Conservation (phyloP, 1,284 basidiomycete species). For the Ganoderma multipileum region DNA sequence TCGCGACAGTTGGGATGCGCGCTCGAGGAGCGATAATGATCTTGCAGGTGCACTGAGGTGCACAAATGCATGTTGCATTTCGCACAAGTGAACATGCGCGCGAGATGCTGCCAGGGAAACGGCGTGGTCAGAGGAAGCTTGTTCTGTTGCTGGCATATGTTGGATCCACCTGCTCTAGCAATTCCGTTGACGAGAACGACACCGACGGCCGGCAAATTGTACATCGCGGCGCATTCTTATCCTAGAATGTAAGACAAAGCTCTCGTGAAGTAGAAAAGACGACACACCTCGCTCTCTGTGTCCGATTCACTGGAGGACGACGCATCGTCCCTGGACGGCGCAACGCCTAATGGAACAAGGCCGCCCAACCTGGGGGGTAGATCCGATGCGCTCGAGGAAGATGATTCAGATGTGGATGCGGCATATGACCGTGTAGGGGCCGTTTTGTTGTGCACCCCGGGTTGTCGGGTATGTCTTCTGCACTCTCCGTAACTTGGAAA, state of each 20-base stretch:
- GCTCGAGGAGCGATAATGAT: constrained; percentile 19
- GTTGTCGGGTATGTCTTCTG: neutral
- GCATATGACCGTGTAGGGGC: too few species aligned
- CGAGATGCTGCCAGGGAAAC: neutral
- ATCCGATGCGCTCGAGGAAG: neutral
- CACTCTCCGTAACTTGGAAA: constrained; percentile 5
- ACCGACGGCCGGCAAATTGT: neutral
- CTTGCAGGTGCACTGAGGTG: constrained; percentile 1
- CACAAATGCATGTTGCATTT: neutral
- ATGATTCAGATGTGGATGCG: neutral
- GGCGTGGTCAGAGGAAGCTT: neutral
- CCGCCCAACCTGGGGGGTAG: neutral
- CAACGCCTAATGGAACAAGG: neutral
- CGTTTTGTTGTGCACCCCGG: neutral
- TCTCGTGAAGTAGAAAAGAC: neutral
- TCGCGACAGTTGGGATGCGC: constrained; percentile 11
- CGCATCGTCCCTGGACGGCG: neutral
- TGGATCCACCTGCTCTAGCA: neutral
- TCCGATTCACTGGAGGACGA: neutral
- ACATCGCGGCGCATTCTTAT: neutral
- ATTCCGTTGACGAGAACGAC: neutral
- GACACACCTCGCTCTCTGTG: neutral
- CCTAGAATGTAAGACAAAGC: neutral
- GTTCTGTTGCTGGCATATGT: neutral
- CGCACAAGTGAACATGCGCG: neutral